phyloP scores from a whole-genome alignment of 169 alveolate species.

The Cryptosporidium baileyi region DNA sequence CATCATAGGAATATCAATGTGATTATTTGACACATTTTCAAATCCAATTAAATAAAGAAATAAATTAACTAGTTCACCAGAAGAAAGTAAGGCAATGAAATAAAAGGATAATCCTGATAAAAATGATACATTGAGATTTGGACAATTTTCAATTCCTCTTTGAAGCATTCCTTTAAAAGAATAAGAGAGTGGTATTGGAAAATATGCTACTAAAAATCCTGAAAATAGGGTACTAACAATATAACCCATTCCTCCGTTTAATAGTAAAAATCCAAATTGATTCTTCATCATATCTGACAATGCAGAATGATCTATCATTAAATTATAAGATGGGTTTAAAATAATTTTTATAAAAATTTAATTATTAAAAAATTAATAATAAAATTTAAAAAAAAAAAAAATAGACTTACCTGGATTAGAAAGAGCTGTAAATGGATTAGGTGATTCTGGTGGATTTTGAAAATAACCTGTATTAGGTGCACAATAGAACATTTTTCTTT shows the following conservation, averaged over 20 bases:
- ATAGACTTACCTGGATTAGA: conserved; percentile 58
- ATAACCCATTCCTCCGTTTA: conserved; percentile 82
- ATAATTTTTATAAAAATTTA: not conserved
- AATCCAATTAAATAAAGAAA: not conserved
- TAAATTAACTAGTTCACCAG: conserved; percentile 7
- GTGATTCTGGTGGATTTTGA: conserved; percentile 38
- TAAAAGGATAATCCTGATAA: conserved; percentile 59
- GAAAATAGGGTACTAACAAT: conserved; percentile 78
- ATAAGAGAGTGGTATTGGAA: conserved; percentile 81
- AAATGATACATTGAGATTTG: conserved; percentile 31
- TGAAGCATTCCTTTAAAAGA: conserved; percentile 81
- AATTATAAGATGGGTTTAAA: not conserved
- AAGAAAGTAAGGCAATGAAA: conserved; percentile 13
- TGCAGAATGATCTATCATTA: conserved; percentile 51
- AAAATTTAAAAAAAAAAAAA: not conserved
- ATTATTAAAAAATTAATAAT: not conserved
- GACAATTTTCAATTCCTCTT: conserved; percentile 75
- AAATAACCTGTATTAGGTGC: conserved; percentile 10
- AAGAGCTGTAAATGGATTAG: conserved; percentile 48
- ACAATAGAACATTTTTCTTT: conserved; percentile 24
- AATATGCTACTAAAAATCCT: conserved; percentile 82
- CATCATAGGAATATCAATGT: conserved; percentile 45
- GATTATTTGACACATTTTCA: not conserved
- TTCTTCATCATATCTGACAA: conserved; percentile 78
- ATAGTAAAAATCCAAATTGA: conserved; percentile 79